Conservation (phyloP, 805 yeast species). For the Candida loeiensis region DNA sequence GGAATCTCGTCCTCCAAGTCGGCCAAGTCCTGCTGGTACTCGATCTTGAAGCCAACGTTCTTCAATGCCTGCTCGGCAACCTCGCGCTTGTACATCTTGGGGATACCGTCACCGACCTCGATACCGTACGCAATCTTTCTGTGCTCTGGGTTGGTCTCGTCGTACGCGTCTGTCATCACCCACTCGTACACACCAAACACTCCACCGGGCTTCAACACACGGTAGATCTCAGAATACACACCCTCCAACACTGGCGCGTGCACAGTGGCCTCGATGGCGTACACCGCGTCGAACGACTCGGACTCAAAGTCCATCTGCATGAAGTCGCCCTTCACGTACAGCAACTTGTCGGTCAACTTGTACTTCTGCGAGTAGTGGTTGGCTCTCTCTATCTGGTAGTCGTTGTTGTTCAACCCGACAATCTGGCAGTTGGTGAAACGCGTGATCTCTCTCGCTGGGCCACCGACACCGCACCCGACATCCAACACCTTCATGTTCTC, state of each 20-base stretch:
- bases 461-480: conserved; percentile 99
- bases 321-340: conserved; percentile 94
- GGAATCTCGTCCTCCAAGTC: conserved; percentile 79
- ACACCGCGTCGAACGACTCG: conserved; percentile 89
- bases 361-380: conserved; percentile 67
- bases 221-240: conserved; percentile 90
- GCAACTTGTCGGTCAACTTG: conserved; percentile 68
- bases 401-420: conserved; percentile 94
- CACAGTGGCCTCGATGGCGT: conserved; percentile 97
- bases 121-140: conserved; percentile 95
- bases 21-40: conserved; percentile 77
- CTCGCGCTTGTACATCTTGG: conserved; percentile 84
- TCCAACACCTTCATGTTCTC: conserved; percentile 86
- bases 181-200: conserved; percentile 97
- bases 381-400: conserved; percentile 93
- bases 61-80: conserved; percentile 87
- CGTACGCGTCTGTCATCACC: conserved; percentile 96
- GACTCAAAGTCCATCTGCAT: conserved; percentile 98
- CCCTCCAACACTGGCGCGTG: conserved; percentile 97
- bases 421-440: conserved; percentile 85
- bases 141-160: conserved; percentile 82
- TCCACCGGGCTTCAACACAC: conserved; percentile 97
- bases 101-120: conserved; percentile 98
- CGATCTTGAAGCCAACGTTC: conserved; percentile 82
- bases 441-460: conserved; percentile 95